Base-by-base conservation (phyloP, 495 filamentous ascomycete genomes). In the Penicillium paxilli region DNA sequence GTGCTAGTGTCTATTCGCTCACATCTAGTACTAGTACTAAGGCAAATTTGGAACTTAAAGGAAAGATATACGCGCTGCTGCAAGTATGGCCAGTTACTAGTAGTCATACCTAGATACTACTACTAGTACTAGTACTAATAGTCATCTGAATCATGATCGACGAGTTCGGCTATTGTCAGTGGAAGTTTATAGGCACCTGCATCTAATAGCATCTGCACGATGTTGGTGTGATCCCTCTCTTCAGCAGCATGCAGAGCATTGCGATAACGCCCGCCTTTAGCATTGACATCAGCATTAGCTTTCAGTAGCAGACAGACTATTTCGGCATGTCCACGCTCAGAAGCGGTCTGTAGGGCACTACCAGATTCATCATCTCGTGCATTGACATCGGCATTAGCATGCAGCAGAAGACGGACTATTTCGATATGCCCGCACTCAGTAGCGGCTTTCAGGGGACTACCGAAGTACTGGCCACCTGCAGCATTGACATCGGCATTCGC, bases 401-500 rank as follows among this genome's bases (percentile, higher is more conserved):
- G 26, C 4, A 52, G 8, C n/a, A 52, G 10, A 12, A 45, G 1
- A 4, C 20, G 23, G 11, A 52, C 50, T 20, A 26, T 16, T 11
- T 35, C 19, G 1, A 16, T 17, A 28, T 45, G 5, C 14, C 50
- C 24, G 10, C 10, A 28, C 4, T 5, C 5, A 5, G 25, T 10
- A 28, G 25, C 25, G 10, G 25, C 25, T 28, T 28, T 4, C 10
- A 28, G 25, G 25, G 25, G 5, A 28, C 5, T 28, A 4, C 37
- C 16, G n/a, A n/a, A n/a, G 14, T 33, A 32, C 21, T 33, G 3
- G 12, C 37, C 25, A n/a, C 8, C 22, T 12, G 33, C 8, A 35
- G 47, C 30, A 26, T 50, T 50, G 47, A 50, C 20, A 49, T 58
- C 55, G 22, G 55, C 55, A 8, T 30, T n/a, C 17, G 44, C 48